Evolutionary conservation across 2,329 filamentous ascomycete genomes (phyloP).

Genomic region (Ophiobolus disseminans): DNA sequence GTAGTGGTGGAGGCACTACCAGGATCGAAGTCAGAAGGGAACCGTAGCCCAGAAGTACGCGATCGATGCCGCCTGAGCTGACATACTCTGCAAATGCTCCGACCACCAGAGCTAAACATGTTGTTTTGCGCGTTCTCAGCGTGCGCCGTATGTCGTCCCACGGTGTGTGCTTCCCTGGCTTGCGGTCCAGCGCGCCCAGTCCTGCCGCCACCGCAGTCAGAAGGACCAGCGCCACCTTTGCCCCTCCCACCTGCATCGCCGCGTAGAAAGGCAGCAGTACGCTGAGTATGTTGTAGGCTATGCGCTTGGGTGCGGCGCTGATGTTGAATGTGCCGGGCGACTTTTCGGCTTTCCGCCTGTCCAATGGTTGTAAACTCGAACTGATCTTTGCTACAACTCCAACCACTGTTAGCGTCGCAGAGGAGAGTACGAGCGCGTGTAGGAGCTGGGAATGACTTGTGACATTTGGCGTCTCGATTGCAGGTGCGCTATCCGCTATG

Average conservation of each 20-base stretch:
- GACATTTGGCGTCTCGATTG: slow-evolving; percentile 11
- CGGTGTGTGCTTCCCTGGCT: slow-evolving; percentile 40
- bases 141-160: slow-evolving; percentile 45
- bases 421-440: slow-evolving; percentile 55
- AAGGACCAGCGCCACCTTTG: slow-evolving; percentile 60
- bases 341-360: slow-evolving; percentile 44
- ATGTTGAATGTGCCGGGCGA: slow-evolving; percentile 14
- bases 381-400: slow-evolving; percentile 50
- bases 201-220: slow-evolving; percentile 57
- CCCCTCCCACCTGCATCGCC: slow-evolving; percentile 61
- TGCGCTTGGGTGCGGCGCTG: slow-evolving; percentile 22
- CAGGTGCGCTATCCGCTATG: slow-evolving; percentile 21
- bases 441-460: slow-evolving; percentile 42
- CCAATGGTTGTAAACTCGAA: slow-evolving; percentile 37
- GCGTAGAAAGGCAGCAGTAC: slow-evolving; percentile 64
- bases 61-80: slow-evolving; percentile 22
- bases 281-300: slow-evolving; percentile 48
- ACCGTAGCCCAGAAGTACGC: slow-evolving; percentile 55
- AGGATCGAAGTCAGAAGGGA: slow-evolving; percentile 56
- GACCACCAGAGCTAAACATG: slow-evolving; percentile 44
- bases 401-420: slow-evolving; percentile 54
- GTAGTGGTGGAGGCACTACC: slow-evolving; percentile 58
- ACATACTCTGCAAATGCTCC: slow-evolving; percentile 44
- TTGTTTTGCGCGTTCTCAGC: slow-evolving; percentile 46
- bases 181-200: slow-evolving; percentile 45